Conservation (phyloP, 2,329 filamentous ascomycete species). For the Graphiopsis chlorocephala region DNA sequence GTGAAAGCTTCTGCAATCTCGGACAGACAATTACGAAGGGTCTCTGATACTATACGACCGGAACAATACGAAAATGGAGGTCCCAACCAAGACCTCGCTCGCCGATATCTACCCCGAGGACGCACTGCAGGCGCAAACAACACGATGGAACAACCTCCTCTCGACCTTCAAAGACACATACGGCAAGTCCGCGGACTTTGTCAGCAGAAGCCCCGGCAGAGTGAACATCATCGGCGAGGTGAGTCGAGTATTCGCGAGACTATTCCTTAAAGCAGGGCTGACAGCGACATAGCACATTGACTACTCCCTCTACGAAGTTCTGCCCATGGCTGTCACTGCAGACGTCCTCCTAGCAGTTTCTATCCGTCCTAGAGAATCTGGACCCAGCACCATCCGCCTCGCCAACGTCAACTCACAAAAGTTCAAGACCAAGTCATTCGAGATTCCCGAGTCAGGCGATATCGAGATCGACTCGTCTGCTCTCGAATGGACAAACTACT, state of each 20-base stretch:
- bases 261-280: conserved; percentile 1
- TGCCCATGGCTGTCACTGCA: conserved; percentile 91
- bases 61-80: neutral
- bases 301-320: conserved; percentile 92
- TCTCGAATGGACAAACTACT: conserved; percentile 98
- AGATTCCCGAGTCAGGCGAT: conserved; percentile 59
- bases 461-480: conserved; percentile 72
- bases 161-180: conserved; percentile 69
- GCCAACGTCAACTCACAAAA: conserved; percentile 73
- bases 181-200: conserved; percentile 69
- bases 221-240: conserved; percentile 96
- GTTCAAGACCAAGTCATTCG: conserved; percentile 74
- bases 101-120: conserved; percentile 80
- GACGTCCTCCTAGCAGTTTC: conserved; percentile 85
- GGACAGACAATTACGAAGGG: neutral
- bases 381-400: conserved; percentile 66
- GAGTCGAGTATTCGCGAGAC: conserved; percentile 11
- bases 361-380: conserved; percentile 50
- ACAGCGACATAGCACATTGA: conserved; percentile 69
- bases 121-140: conserved; percentile 63
- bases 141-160: conserved; percentile 74
- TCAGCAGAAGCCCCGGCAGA: conserved; percentile 85
- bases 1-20: neutral
- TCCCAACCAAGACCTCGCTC: conserved; percentile 73
- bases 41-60: neutral